Evolutionary conservation across 2,329 filamentous ascomycete genomes (phyloP), one percentile per base, ranked within the genome.

Genomic region (Tolypocladium endophyticum): DNA sequence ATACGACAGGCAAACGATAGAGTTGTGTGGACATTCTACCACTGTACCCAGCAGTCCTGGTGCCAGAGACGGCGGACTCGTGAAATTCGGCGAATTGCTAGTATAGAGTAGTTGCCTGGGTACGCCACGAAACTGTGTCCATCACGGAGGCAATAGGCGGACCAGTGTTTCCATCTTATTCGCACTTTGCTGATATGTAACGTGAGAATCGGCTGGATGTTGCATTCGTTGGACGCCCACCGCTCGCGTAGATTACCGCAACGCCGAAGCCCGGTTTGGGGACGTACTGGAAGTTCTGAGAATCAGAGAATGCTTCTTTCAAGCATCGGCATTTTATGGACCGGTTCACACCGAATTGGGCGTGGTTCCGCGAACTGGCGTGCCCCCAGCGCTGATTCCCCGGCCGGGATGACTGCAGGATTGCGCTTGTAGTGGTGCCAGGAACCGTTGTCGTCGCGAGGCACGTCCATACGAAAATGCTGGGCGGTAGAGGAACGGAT

Each of bases 341-440:
- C 65, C 87, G 84, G 63, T 87, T 87, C 1, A 74, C 74, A 86
- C n/a, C n/a, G n/a, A 85, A 89, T 61, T 81, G 80, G 65, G 85
- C 35, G 35, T 12, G 35, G 35, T 88, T 85, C 18, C 71, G 66
- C 38, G 80, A 84, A 1, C 84, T 87, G 2, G 84, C 84, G 65
- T 88, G 85, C 12, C 86, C 85, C 86, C 85, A 88, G 64, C 87
- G 84, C 65, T 87, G 80, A 61, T 85, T 83, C 1, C 83, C 83
- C 74, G 70, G 70, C 80, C 0, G 80, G 75, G 9, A 72, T 70
- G 2, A 67, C 77, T 0, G 63, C 68, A 2, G 70, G 71, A 35
- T 72, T 71, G 74, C 78, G 85, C 67, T 88, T 85, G 65, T 88
- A 88, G 70, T 87, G 64, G 67, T 88, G 86, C 70, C 81, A 88